These are phyloP conservation scores for Aspergillus sp. DNA, from an alignment of 2,329 filamentous ascomycete genomes.

Conservation along the genomic window DNA sequence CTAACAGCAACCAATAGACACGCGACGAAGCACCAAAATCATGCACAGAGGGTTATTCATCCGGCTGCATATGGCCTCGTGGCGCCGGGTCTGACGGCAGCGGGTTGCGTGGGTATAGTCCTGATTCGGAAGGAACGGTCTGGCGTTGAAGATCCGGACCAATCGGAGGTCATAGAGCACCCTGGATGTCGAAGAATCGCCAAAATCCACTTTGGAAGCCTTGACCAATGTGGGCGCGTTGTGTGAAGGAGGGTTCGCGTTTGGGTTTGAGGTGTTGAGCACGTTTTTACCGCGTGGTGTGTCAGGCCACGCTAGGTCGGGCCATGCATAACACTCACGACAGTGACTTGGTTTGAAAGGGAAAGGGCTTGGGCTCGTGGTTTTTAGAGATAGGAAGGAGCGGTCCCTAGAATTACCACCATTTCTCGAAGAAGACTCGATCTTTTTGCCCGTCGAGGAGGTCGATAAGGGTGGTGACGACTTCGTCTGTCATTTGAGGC, in stretches of 20 bases:
- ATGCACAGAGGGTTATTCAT: background rate
- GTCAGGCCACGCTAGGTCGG: background rate
- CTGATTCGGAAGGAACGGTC: background rate
- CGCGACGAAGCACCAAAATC: background rate
- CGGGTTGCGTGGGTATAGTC: background rate
- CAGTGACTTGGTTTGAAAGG: background rate
- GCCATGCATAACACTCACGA: background rate
- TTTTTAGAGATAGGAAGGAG: too few species aligned
- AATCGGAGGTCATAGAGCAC: background rate
- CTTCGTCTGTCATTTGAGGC: slow-evolving; percentile 66
- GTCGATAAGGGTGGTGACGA: slow-evolving; percentile 48
- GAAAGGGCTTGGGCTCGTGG: too few species aligned
- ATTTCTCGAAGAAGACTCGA: slow-evolving; percentile 60
- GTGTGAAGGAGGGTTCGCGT: background rate
- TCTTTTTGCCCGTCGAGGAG: slow-evolving; percentile 46
- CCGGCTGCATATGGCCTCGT: too few species aligned
- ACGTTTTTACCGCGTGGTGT: background rate
- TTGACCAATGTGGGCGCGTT: background rate
- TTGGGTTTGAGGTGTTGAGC: background rate
- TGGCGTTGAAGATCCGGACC: background rate
- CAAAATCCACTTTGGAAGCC: background rate
- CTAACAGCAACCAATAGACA: background rate
- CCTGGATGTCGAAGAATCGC: background rate
- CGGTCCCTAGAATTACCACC: slow-evolving; percentile 52
- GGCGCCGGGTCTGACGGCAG: too few species aligned